Evolutionary conservation across 2,329 filamentous ascomycete genomes (phyloP).

Genomic region (Macroventuria anomochaeta): DNA sequence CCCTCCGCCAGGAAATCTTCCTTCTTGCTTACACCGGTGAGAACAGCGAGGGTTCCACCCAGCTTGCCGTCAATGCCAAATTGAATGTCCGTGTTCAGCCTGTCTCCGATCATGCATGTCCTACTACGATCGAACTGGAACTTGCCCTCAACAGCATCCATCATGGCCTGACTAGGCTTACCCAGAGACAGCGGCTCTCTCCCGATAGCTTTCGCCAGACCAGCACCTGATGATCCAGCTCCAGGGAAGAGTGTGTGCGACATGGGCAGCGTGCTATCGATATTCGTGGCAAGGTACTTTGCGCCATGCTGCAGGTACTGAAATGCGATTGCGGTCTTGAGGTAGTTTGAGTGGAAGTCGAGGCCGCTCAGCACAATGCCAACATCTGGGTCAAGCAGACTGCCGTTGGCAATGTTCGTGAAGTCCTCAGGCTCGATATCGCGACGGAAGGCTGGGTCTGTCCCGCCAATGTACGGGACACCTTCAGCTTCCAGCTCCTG

Average conservation of each 20-base stretch:
- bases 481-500: constrained; percentile 82
- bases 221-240: constrained; percentile 81
- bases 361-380: constrained; percentile 88
- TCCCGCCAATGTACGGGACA: constrained; percentile 83
- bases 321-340: constrained; percentile 84
- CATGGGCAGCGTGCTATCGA: constrained; percentile 86
- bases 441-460: constrained; percentile 76
- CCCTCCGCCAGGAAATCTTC: constrained; percentile 78
- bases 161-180: constrained; percentile 98
- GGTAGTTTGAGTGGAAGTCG: constrained; percentile 94
- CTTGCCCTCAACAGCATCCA: constrained; percentile 97
- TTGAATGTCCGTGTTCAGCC: constrained; percentile 92
- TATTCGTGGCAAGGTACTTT: constrained; percentile 89
- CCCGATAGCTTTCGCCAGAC: constrained; percentile 69
- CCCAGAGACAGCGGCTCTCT: constrained; percentile 79
- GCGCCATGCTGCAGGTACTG: constrained; percentile 87
- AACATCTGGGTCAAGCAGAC: constrained; percentile 85
- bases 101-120: constrained; percentile 95
- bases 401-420: constrained; percentile 71
- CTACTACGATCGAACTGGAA: constrained; percentile 83
- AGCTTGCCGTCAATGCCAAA: constrained; percentile 92
- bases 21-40: constrained; percentile 88
- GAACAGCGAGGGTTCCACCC: constrained; percentile 87
- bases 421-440: constrained; percentile 85
- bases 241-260: constrained; percentile 86